Evolutionary conservation across 2,329 filamentous ascomycete genomes (phyloP).

Genomic region (Elsinoe fawcettii): DNA sequence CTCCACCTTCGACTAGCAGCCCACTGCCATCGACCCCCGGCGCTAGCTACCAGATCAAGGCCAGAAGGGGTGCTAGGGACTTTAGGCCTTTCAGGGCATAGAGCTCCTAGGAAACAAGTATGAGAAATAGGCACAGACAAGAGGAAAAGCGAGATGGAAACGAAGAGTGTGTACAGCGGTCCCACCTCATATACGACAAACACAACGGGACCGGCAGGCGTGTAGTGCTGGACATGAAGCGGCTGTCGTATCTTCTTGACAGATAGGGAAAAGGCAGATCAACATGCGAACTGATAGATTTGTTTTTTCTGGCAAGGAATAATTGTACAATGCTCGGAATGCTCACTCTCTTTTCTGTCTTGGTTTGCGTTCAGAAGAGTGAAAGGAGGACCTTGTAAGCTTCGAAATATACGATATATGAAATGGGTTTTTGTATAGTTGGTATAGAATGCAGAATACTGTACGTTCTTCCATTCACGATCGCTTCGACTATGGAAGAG

Average conservation of each 20-base stretch:
- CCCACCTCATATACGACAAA: not conserved
- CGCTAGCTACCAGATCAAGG: not conserved
- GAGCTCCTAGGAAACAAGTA: not conserved
- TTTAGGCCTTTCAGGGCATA: not conserved
- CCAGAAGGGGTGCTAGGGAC: slow-evolving; percentile 2
- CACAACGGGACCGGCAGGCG: not conserved
- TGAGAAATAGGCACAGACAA: not conserved
- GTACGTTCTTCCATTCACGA: not conserved
- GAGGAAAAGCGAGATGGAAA: not conserved
- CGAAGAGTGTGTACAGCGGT: not conserved
- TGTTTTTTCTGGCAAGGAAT: not conserved
- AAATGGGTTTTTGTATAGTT: not conserved
- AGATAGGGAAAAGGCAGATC: not conserved
- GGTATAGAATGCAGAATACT: not conserved
- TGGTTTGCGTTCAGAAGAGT: not conserved
- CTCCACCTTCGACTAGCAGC: not conserved
- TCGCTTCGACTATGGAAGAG: too few relatives aligned
- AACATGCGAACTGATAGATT: not conserved
- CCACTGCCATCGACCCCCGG: not conserved
- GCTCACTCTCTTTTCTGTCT: not conserved
- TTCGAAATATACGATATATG: not conserved
- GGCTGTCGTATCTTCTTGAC: not conserved
- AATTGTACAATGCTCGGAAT: not conserved
- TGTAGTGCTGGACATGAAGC: slow-evolving; percentile 10
- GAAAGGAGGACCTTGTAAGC: not conserved